Evolutionary conservation across 2,329 filamentous ascomycete genomes (phyloP), one percentile per base, ranked within the genome.

Genomic region (Talaromyces marneffei): DNA sequence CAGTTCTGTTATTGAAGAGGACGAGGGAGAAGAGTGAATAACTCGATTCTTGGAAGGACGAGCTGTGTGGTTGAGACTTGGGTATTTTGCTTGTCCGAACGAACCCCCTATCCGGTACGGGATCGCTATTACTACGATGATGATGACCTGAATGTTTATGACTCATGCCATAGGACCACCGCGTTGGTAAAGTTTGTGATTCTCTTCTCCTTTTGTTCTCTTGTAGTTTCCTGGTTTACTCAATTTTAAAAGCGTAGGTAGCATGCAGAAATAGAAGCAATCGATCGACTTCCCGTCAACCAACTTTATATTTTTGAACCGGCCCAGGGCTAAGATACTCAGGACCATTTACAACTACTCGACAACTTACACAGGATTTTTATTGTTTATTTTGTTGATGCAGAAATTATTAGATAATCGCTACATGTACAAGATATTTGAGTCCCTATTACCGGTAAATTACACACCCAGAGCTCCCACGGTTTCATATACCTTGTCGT

Each of bases 1-100:
- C 46, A 55, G 25, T 39, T 27, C 48, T 14, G 55, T 62, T 14
- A 48, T 58, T 35, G 60, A 62, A 50, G 60, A 62, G 2, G 40
- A 62, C 1, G 60, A 59, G 29, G 37, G 23, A 1, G 54, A 62
- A 23, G 20, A 42, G 9, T 62, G 10, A 60, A 4, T 6, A 57
- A 23, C n/a, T 57, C 1, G 18, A 9, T 20, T 23, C 39, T 48
- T 48, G 12, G 2, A 2, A 25, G 42, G 14, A 16, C 27, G 40
- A 23, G 16, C 10, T 29, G 27, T 12, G n/a, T 20, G 8, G 18
- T 18, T 53, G 12, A n/a, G 14, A n/a, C 33, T 39, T 46, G 12
- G 9, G 10, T 12, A 4, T 18, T 27, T 27, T 29, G 23, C 23
- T 16, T 48, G n/a, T n/a, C n/a, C n/a, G n/a, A n/a, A n/a, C n/a